phyloP scores from a whole-genome alignment of 2,329 filamentous ascomycete species.

The Phoma herbarum region DNA sequence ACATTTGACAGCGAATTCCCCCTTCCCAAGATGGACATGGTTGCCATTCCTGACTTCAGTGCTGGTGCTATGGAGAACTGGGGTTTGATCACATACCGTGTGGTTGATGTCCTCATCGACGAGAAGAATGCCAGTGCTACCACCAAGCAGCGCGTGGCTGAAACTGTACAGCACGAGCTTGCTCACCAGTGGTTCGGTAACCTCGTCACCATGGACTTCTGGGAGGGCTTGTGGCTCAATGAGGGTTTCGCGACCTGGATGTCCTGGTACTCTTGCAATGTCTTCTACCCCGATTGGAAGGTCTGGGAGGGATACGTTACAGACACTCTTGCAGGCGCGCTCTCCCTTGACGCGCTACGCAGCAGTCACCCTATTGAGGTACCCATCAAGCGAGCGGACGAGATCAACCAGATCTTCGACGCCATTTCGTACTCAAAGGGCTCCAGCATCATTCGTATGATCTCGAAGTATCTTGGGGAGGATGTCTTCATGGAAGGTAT shows the following conservation, averaged over 20 bases:
- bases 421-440: conserved; percentile 98
- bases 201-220: conserved; percentile 97
- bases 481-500: conserved; percentile 93
- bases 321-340: conserved; percentile 86
- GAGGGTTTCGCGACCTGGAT: conserved; percentile 92
- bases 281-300: conserved; percentile 97
- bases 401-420: conserved; percentile 98
- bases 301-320: conserved; percentile 96
- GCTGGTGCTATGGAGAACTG: conserved; percentile 99
- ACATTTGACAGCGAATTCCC: conserved; percentile 89
- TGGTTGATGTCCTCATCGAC: conserved; percentile 89
- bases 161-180: conserved; percentile 95
- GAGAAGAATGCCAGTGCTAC: conserved; percentile 90
- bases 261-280: conserved; percentile 93
- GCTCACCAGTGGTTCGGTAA: conserved; percentile 99
- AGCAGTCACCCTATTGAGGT: conserved; percentile 98
- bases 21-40: conserved; percentile 94
- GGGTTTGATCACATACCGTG: conserved; percentile 93
- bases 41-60: conserved; percentile 94
- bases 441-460: conserved; percentile 95
- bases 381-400: conserved; percentile 91
- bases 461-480: conserved; percentile 93
- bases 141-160: conserved; percentile 90
- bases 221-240: conserved; percentile 97
- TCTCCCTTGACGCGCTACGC: conserved; percentile 86